phyloP scores from a whole-genome alignment of 306 rosid genomes.

The Oemleria cerasiformis region DNA sequence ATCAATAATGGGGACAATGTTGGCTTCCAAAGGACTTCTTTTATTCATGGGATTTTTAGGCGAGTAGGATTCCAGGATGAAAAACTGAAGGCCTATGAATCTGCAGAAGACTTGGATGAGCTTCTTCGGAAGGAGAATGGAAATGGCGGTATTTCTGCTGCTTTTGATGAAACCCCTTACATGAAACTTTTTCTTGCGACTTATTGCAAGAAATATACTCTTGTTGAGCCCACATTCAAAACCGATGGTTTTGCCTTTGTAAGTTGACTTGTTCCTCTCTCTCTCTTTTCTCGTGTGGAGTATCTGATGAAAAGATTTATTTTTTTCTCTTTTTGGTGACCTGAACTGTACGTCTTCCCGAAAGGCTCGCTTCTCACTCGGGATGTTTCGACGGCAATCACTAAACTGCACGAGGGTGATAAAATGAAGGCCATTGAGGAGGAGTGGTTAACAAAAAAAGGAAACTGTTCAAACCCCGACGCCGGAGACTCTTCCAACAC shows the following conservation, averaged over 20 bases:
- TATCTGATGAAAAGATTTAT: not conserved
- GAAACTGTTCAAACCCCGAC: constrained; percentile 22
- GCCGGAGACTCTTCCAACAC: constrained; percentile 23
- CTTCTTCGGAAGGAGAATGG: constrained; percentile 37
- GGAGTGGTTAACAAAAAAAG: constrained; percentile 32
- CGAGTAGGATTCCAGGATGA: constrained; percentile 29
- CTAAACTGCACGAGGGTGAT: not conserved
- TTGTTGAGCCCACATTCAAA: constrained; percentile 43
- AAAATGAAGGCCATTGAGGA: not conserved
- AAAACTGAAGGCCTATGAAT: constrained; percentile 19
- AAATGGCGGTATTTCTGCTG: constrained; percentile 52
- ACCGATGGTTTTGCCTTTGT: constrained; percentile 67
- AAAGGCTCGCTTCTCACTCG: constrained; percentile 6
- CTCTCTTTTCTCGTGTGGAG: not conserved
- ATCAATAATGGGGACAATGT: constrained; percentile 31
- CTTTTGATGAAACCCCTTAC: constrained; percentile 55
- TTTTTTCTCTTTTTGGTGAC: not conserved
- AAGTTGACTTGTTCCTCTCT: constrained; percentile 19
- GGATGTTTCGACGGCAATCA: constrained; percentile 1
- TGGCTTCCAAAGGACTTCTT: constrained; percentile 46
- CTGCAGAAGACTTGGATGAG: constrained; percentile 32
- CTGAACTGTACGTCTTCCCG: not conserved
- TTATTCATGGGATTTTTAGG: constrained; percentile 32
- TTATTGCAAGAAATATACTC: constrained; percentile 45
- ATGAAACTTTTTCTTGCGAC: constrained; percentile 36